Evolutionary conservation across 2,329 filamentous ascomycete genomes (phyloP), one percentile per base, ranked within the genome.

Genomic region (Alternaria gansuensis): DNA sequence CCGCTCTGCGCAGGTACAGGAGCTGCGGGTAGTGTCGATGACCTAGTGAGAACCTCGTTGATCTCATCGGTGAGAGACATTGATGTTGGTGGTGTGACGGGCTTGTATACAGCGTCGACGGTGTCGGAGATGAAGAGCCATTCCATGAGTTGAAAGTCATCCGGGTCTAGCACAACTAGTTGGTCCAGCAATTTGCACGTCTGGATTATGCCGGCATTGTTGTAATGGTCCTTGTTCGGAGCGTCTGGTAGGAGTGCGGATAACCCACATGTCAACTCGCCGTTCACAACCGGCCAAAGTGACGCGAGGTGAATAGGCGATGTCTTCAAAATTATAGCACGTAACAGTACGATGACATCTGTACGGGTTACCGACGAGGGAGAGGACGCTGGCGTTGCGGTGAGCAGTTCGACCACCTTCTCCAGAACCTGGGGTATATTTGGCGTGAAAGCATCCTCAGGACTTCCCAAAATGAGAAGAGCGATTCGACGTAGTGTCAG

Each of bases 121-220:
- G 94, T 98, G 77, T 99, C 95, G 2, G 93, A 96, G 54, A 99
- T 89, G 77, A 97, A 99, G 4, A 98, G 86, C 95, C 95, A 99
- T 81, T 97, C 92, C 71, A 96, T 90, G n/a, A 98, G 85, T 77
- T 98, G 95, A 79, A 98, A 99, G 75, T 99, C 95, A 67, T 99
- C 95, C 0, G 93, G 94, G 4, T 91, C 90, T 7, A 93, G 83
- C 41, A 92, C 89, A 13, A 98, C 85, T n/a, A 99, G 83, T 21
- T 93, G 82, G 72, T 99, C 95, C 3, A 99, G 84, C 3, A 99
- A 84, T 75, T 98, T 99, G 80, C 93, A 97, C 0, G 93, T 93
- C 76, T 99, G 94, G 3, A 99, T 81, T 14, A 97, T 82, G 2
- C 90, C 88, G 2, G 87, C 81, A 65, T 92, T 90, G 71, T 87